Evolutionary conservation across 1,139 yeast genomes (phyloP), one percentile per base, ranked within the genome.

Genomic region (Yamadazyma kanchanaburiensis): DNA sequence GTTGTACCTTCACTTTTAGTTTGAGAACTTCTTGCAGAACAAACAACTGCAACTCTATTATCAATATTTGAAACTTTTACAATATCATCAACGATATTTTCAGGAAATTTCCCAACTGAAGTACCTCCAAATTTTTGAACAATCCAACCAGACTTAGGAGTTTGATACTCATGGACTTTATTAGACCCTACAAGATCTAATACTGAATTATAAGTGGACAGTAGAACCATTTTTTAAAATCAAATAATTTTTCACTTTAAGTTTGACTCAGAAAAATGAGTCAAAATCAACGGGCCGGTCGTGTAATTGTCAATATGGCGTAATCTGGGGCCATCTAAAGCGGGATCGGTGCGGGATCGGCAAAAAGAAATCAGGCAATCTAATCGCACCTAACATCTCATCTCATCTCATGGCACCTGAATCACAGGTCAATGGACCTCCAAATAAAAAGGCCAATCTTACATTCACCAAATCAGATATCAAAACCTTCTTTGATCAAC

Each of bases 41-140:
- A 91, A 4, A 91, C 98, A 15, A 91, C 94, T 1, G 95, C 96
- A n/a, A 89, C 95, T 33, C 82, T 70, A 47, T 75, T 73, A 15
- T 64, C 60, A 27, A 70, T 53, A 22, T 79, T 66, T 51, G 79
- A 85, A 20, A 67, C 76, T 49, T 77, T 77, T 33, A 88, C 84
- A 30, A 91, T 87, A 43, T 87, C 86, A 41, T 83, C 83, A 12
- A 88, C 89, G 32, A 91, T 91, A 42, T 80, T 74, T 32, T 71
- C 77, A 5, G 96, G 86, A 55, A 89, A 89, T 55, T 91, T 91
- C 18, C 98, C 98, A 22, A 91, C 96, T 26, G 94, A 81, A n/a
- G 98, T 91, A 31, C 98, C 98, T 25, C 98, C 98, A 49, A 86
- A 91, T 58, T 91, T 91, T 56, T 91, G 98, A 6, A 91, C 84